Evolutionary conservation across 306 rosid species (phyloP), one percentile per base, ranked within the genome.

Genomic region (Rosa lucieae): DNA sequence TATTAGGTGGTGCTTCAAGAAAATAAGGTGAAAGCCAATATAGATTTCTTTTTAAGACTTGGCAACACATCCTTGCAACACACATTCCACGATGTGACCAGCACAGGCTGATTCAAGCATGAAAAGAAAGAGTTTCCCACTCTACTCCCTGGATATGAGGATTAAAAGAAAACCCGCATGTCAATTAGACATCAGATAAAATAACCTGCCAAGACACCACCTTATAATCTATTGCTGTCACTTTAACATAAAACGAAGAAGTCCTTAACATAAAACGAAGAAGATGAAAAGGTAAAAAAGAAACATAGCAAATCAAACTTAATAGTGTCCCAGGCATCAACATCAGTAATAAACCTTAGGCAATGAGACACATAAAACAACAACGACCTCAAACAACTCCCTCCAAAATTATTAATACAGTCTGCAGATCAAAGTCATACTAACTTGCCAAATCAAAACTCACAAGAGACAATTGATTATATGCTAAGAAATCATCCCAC

Each of bases 91-190:
- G 77, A 77, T 72, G 78, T 67, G 79, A 80, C 82, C 85, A 81
- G 82, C 82, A 84, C 75, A 84, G 77, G 87, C 82, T 73, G 77
- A 77, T 81, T 77, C 84, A 81, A 68, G 74, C 74, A 82, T 79
- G 79, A 85, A 85, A 79, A 78, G 80, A 81, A 82, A 79, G 76
- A 71, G 77, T 76, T 76, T 81, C 79, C 80, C 67, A 78, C 76
- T 74, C 81, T 78, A 85, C 75, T 70, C 73, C 88, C 88, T 85
- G 88, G 80, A 85, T 82, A 76, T 48, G 79, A 82, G 46, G 81
- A 79, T 75, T 78, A 71, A 82, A 72, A 79, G 74, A 78, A 79
- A 65, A 82, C 72, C 79, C 29, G 47, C n/a, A 75, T 62, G 72
- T 75, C 79, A 75, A 75, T 63, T 32, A 62, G 61, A 76, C 71